phyloP scores from a whole-genome alignment of 331 rosid genomes.

The Cydonia oblonga region DNA sequence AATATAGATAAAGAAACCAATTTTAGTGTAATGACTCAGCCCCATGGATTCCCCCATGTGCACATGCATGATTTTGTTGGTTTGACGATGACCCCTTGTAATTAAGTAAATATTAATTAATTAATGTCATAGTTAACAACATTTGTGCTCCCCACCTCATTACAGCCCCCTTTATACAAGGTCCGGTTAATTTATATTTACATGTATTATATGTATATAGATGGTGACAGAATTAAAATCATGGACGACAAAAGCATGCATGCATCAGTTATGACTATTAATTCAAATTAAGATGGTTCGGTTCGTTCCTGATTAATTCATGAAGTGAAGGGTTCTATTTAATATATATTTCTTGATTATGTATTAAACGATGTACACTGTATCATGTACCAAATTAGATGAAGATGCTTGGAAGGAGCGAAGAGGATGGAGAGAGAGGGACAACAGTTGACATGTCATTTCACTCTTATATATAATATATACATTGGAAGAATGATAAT shows the following conservation, averaged over 20 bases:
- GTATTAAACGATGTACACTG: neutral
- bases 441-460: neutral
- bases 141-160: too few species aligned
- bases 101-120: too few species aligned
- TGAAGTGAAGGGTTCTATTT: neutral
- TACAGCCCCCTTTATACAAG: neutral
- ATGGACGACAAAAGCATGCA: neutral
- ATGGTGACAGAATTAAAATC: neutral
- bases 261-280: neutral
- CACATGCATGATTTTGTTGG: neutral
- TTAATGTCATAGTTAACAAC: neutral
- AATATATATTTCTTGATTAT: too few species aligned
- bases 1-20: neutral
- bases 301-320: neutral
- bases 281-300: neutral
- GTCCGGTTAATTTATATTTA: neutral
- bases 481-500: neutral
- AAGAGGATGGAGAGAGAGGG: neutral
- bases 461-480: neutral
- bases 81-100: neutral
- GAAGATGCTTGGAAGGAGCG: neutral
- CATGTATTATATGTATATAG: too few species aligned
- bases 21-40: neutral
- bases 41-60: neutral
- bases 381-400: neutral